phyloP scores from a whole-genome alignment of 495 filamentous ascomycete species.

The Penicillium arizonense region DNA sequence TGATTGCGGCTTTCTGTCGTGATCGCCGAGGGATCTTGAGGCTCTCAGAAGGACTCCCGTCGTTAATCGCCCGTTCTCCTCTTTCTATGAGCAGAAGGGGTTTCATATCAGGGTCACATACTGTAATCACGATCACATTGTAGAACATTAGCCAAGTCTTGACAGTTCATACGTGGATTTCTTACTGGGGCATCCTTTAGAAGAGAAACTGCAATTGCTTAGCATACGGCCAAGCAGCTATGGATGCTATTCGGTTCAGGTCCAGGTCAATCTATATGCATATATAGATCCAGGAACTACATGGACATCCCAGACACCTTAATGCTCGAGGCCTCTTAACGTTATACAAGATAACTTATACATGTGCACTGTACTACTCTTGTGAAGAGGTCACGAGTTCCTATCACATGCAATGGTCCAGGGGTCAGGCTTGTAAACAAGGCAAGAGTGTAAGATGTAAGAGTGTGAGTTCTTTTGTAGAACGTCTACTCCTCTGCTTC shows the following conservation, averaged over 20 bases:
- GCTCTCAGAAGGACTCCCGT: constrained; percentile 50
- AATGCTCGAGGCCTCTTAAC: too few relatives aligned
- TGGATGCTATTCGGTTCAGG: background rate
- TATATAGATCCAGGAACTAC: too few relatives aligned
- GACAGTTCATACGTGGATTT: background rate
- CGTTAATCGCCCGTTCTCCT: constrained; percentile 59
- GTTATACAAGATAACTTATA: too few relatives aligned
- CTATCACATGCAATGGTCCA: constrained; percentile 8
- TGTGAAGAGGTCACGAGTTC: background rate
- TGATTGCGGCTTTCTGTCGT: constrained; percentile 53
- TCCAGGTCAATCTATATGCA: background rate
- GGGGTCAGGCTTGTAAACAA: too few relatives aligned
- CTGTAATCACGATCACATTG: background rate
- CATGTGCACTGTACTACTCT: too few relatives aligned
- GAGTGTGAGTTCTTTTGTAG: too few relatives aligned
- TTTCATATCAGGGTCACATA: constrained; percentile 57
- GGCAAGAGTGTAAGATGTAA: too few relatives aligned
- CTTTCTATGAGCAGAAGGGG: constrained; percentile 47
- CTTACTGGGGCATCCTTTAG: too few relatives aligned
- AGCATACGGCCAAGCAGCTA: too few relatives aligned
- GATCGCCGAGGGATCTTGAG: constrained; percentile 38
- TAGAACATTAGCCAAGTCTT: background rate
- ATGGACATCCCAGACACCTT: too few relatives aligned
- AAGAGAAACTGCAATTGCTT: too few relatives aligned
- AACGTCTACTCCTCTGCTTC: too few relatives aligned